Percentiles rank a stretch among this genome's conserved stretches.
These are phyloP conservation scores for Phyllosticta paracitricarpa DNA, from an alignment of 2,329 filamentous ascomycete genomes.

Conservation along the genomic window DNA sequence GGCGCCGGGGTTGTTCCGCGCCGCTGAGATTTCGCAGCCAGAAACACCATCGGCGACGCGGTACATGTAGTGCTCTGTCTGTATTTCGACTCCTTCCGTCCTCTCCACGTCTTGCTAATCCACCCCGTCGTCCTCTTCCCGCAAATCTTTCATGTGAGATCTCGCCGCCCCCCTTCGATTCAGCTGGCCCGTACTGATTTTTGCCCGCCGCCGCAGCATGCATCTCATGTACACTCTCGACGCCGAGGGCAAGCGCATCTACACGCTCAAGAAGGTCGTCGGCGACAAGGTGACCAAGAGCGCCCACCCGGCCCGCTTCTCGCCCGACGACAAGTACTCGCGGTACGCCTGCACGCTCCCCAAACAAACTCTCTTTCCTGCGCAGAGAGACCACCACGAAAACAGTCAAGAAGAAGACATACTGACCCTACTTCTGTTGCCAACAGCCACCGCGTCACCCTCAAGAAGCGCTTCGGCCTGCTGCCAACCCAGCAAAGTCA, in stretches of 20 bases:
- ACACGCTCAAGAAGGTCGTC: conserved; percentile 86
- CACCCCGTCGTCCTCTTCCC: background rate
- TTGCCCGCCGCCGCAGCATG: conserved; percentile 34
- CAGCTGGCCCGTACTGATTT: background rate
- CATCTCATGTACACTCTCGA: conserved; percentile 83
- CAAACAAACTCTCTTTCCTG: no score
- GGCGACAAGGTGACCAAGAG: conserved; percentile 85
- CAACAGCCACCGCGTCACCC: conserved; percentile 66
- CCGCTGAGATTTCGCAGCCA: background rate
- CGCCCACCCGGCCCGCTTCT: conserved; percentile 92
- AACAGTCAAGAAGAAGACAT: background rate
- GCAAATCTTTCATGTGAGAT: background rate
- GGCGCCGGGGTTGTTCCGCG: background rate
- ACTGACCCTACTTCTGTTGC: conserved; percentile 36
- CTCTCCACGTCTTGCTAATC: background rate
- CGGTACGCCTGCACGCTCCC: conserved; percentile 26
- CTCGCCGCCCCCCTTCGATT: no score
- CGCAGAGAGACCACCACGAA: no score
- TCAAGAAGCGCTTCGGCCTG: conserved; percentile 87
- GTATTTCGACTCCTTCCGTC: no score
- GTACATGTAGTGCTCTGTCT: no score
- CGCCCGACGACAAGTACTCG: conserved; percentile 97
- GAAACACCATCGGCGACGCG: no score
- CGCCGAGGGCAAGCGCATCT: conserved; percentile 72
- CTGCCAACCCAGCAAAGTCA: conserved; percentile 69